phyloP scores from a whole-genome alignment of 495 filamentous ascomycete genomes.

The Daldinia childiae region DNA sequence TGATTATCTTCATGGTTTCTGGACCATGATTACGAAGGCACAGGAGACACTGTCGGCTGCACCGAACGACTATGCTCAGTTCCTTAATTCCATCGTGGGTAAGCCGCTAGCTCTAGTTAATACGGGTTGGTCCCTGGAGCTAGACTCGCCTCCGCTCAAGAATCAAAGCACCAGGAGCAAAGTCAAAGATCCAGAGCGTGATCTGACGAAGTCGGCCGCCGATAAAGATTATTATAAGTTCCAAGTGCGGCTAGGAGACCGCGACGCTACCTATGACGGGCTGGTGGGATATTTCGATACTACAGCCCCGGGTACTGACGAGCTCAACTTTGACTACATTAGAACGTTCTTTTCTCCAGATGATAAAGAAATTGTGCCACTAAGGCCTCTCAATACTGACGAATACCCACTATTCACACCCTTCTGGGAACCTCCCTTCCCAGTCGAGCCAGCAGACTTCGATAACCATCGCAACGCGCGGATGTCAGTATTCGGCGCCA shows the following conservation, averaged over 20 bases:
- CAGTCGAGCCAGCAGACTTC: constrained; percentile 5
- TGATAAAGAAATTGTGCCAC: constrained; percentile 2
- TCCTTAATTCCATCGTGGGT: constrained; percentile 53
- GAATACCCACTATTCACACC: constrained; percentile 39
- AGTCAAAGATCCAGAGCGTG: neutral
- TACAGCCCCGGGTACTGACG: constrained; percentile 8
- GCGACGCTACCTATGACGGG: constrained; percentile 50
- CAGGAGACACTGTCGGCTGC: constrained; percentile 33
- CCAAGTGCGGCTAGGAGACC: constrained; percentile 55
- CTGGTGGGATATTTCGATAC: constrained; percentile 56
- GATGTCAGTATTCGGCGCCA: constrained; percentile 43
- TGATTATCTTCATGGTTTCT: constrained; percentile 52
- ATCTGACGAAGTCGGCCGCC: neutral
- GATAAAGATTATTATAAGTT: constrained; percentile 48
- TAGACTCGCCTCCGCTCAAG: constrained; percentile 36
- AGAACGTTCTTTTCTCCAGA: constrained; percentile 47
- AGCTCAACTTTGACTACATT: constrained; percentile 45
- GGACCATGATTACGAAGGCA: constrained; percentile 49
- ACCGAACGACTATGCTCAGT: constrained; percentile 52
- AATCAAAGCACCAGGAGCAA: constrained; percentile 28
- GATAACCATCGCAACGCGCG: constrained; percentile 24
- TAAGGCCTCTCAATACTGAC: constrained; percentile 18
- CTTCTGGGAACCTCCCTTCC: constrained; percentile 36
- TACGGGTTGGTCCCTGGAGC: constrained; percentile 57
- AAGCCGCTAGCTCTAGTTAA: constrained; percentile 61